Evolutionary conservation across 768 basidiomycete genomes (phyloP).

Genomic region (Psilocybe cyanescens): DNA sequence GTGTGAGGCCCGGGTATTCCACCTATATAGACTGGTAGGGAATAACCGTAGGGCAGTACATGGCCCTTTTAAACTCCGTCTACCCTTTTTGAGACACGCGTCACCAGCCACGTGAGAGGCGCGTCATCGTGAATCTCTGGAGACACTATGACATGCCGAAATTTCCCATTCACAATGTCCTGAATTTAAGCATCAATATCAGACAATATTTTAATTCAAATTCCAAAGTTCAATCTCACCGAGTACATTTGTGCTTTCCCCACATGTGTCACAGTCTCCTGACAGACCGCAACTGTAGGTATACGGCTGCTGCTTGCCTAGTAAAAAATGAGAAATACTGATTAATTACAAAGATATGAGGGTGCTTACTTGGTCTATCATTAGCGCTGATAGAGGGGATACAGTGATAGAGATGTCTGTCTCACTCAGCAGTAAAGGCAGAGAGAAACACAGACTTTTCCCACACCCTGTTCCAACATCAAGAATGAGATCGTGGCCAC

Average conservation of each 20-base stretch:
- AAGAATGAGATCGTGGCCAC: constrained; percentile 24
- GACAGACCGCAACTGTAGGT: constrained; percentile 19
- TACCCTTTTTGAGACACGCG: too few relatives aligned
- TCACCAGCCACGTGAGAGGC: too few relatives aligned
- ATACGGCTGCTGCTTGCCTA: not conserved
- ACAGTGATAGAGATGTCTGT: constrained; percentile 17
- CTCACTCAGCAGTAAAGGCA: constrained; percentile 18
- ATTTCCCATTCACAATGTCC: constrained; percentile 16
- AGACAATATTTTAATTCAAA: not conserved
- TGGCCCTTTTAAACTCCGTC: too few relatives aligned
- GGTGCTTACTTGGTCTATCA: constrained; percentile 24
- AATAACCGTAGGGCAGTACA: too few relatives aligned
- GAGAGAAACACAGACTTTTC: constrained; percentile 16
- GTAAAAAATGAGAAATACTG: not conserved
- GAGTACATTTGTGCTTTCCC: constrained; percentile 10
- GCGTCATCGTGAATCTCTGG: too few relatives aligned
- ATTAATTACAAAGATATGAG: too few relatives aligned
- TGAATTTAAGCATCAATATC: not conserved
- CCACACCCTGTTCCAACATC: constrained; percentile 24
- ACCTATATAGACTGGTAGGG: too few relatives aligned
- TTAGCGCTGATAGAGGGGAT: constrained; percentile 25
- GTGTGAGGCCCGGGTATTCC: too few relatives aligned
- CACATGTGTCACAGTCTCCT: constrained; percentile 13
- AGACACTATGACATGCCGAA: constrained; percentile 20
- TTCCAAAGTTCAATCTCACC: not conserved